Base-by-base conservation (phyloP, 495 filamentous ascomycete genomes). In the Ascobolus immersus region DNA sequence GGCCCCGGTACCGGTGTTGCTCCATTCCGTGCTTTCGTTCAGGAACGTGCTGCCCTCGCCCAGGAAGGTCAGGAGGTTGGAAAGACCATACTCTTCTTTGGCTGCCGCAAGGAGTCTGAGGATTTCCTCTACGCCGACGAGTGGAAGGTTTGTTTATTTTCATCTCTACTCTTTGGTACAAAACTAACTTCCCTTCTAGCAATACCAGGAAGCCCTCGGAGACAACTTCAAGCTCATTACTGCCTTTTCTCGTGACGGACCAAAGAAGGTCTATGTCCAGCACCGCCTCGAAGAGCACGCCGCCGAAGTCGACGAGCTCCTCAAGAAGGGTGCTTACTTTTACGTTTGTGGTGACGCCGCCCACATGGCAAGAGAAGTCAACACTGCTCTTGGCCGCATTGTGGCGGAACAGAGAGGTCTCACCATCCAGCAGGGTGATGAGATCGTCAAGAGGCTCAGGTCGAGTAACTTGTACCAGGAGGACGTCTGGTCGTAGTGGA, bases 301-400 rank as follows among this genome's bases (percentile, higher is more conserved):
- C 19, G 61, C 71, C 33, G 67, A 90, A 41, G 64, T 99, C 56
- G 86, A 91, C 52, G 67, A 82, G 42, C 69, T 99, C 2, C 61
- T 99, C 8, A 55, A 71, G 43, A 78, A 93, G 51, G 73, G 73
- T 47, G 84, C 75, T 11, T 92, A 84, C 54, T 79, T 99, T 58
- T 99, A 99, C 50, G 86, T 99, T 21, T 99, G 86, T 48, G 86
- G 86, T 56, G 86, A 99, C 45, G 86, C 86, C 4, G 77, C 89
- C 31, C 84, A 92, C 58, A 99, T 99, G 86, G 86, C 86, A 24
- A 68, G 89, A 28, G 86, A 94, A 49, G 86, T 99, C 55, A 94
- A 82, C 56, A 58, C 69, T 22, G 64, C 78, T 5, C 62, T 99
- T 14, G 72, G 59, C 21, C 69, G 82, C 51, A 90, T 94, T 45